Evolutionary conservation across 78 protist genomes (phyloP).

Genomic region (Andalucia godoyi): DNA sequence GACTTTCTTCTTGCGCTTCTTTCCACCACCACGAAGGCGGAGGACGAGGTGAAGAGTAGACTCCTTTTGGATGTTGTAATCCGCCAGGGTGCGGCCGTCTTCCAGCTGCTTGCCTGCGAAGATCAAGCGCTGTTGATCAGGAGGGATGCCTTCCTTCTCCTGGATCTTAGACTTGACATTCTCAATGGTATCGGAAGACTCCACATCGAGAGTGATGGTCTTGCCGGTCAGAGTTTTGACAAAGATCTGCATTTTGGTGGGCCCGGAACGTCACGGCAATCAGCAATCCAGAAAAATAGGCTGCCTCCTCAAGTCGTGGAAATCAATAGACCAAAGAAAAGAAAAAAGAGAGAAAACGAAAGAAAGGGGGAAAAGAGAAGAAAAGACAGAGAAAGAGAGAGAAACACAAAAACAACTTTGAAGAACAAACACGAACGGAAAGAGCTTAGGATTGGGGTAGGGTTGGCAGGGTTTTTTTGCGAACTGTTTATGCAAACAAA

Average conservation of each 20-base stretch:
- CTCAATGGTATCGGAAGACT: constrained; percentile 88
- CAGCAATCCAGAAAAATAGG: too few species aligned
- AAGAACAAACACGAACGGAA: too few species aligned
- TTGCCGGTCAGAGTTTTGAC: constrained; percentile 94
- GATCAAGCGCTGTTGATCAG: constrained; percentile 97
- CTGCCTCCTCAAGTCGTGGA: too few species aligned
- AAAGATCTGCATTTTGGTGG: constrained; percentile 88
- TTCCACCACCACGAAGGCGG: constrained; percentile 93
- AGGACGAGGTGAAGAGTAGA: constrained; percentile 90
- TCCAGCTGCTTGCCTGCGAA: constrained; percentile 98
- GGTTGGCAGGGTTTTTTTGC: too few species aligned
- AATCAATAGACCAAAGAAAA: too few species aligned
- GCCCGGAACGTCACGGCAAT: too few species aligned
- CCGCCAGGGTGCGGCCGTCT: constrained; percentile 92
- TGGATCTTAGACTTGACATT: constrained; percentile 96
- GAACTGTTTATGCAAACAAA: too few species aligned
- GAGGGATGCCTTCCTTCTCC: constrained; percentile 97
- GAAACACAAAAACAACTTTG: too few species aligned
- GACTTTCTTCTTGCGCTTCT: constrained; percentile 95
- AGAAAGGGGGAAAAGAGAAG: too few species aligned
- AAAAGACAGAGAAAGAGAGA: too few species aligned
- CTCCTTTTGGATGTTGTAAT: constrained; percentile 97
- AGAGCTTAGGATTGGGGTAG: too few species aligned
- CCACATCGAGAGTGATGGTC: constrained; percentile 96
- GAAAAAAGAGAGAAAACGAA: too few species aligned